A percentile compares a stretch with the other conserved stretches of the same genome.
phyloP scores from a whole-genome alignment of 257 asterid species.

The Solanum paucissectum region DNA sequence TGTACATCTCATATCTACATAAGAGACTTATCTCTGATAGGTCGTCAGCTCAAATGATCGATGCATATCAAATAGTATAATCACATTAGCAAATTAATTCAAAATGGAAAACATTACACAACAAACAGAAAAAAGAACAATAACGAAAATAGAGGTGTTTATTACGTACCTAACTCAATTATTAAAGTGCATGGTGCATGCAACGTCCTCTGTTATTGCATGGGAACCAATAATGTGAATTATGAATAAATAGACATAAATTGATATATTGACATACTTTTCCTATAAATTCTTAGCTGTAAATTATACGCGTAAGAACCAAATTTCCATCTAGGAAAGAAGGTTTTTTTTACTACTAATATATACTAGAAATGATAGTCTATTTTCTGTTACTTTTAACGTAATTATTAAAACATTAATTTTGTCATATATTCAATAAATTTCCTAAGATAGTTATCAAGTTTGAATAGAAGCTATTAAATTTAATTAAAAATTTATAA shows the following conservation, averaged over 20 bases:
- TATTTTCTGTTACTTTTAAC: neutral
- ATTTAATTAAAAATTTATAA: too few relatives aligned
- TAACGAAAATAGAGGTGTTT: neutral
- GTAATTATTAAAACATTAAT: neutral
- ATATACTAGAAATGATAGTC: neutral
- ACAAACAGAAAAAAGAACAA: too few relatives aligned
- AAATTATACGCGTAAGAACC: neutral
- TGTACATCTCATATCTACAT: fast-evolving
- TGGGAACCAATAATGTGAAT: neutral
- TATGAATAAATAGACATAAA: neutral
- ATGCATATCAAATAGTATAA: too few relatives aligned
- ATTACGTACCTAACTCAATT: neutral
- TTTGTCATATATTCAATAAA: neutral
- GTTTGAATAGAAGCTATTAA: neutral
- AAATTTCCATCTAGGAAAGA: neutral
- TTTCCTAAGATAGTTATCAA: neutral
- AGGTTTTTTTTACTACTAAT: neutral
- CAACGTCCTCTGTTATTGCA: neutral
- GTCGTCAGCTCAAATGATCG: fast-evolving
- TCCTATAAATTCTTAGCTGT: neutral
- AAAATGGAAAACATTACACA: neutral
- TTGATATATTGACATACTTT: neutral
- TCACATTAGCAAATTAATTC: too few relatives aligned
- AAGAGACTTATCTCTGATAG: too few relatives aligned
- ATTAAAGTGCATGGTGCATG: neutral